phyloP scores from a whole-genome alignment of 306 rosid genomes.

The Prunus campanulata region DNA sequence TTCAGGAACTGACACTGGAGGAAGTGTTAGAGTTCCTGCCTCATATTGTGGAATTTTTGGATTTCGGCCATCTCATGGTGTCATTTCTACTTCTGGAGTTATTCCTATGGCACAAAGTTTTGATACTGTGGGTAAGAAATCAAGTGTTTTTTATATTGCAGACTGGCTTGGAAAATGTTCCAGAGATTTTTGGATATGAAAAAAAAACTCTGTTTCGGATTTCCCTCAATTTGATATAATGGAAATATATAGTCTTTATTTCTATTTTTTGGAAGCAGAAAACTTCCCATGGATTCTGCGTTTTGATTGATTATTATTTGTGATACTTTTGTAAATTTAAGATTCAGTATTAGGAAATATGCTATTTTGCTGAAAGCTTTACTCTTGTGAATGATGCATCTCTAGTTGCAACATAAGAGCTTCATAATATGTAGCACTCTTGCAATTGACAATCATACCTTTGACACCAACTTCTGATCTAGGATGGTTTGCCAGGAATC shows the following conservation, averaged over 20 bases:
- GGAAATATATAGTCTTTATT: not conserved
- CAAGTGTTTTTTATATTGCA: not conserved
- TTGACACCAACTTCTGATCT: conserved; percentile 36
- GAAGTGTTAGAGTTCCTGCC: conserved; percentile 91
- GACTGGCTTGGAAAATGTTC: not conserved
- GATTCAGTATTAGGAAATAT: not conserved
- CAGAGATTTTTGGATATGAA: not conserved
- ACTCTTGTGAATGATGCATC: not conserved
- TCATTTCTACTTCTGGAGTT: conserved; percentile 62
- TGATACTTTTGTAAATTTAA: not conserved
- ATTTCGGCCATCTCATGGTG: conserved; percentile 81
- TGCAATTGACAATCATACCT: not conserved
- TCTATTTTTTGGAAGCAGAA: not conserved
- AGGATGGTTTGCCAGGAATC: conserved; percentile 98
- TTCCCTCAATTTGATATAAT: not conserved
- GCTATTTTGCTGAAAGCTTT: not conserved
- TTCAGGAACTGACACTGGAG: conserved; percentile 93
- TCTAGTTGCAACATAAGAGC: not conserved
- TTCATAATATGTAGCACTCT: not conserved
- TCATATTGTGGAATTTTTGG: conserved; percentile 91
- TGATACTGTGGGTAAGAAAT: conserved; percentile 79
- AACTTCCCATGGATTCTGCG: not conserved
- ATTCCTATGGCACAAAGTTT: conserved; percentile 88
- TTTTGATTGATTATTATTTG: not conserved
- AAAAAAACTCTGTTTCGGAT: not conserved